Evolutionary conservation across 2,329 filamentous ascomycete species (phyloP), one percentile per base, ranked within the genome.

Genomic region (Aspergillus brasiliensis): DNA sequence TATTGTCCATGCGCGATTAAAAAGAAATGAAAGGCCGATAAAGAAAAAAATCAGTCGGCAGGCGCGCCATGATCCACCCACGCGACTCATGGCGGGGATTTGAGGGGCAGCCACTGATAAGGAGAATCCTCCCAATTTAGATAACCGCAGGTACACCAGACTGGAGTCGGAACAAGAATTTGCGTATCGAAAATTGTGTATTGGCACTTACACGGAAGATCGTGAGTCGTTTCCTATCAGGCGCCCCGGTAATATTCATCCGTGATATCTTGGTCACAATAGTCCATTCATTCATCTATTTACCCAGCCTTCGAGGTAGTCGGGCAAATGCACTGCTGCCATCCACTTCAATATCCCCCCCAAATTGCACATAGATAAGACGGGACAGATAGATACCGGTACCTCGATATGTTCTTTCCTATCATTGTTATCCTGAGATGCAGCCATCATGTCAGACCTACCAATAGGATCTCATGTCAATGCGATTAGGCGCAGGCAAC

Each of bases 41-140:
- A 46, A 3, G 13, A n/a, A 21, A 17, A 49, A 31, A 34, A 47
- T 63, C 51, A 53, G 57, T 65, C 63, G 66, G 65, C 63, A 64
- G 63, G 57, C 66, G 66, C 66, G 66, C 66, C 61, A 51, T 40
- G 57, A 61, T 63, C 60, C 63, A 62, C 58, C 61, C 60, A 65
- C 63, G 65, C 65, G 65, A 67, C 59, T 58, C 55, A 66, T 67
- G 63, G 65, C 61, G 65, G 63, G 63, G 66, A 58, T 56, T 52
- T 61, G 66, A 67, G 66, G 66, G 66, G 64, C 64, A 63, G 52
- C 46, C 52, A 31, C 53, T 59, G 63, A 65, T 65, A 65, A 65
- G 62, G 53, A 34, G 60, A 51, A 38, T 34, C 23, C 38, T 48
- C 31, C 27, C 23, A 42, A 40, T 59, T 62, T 49, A 51, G 66